Evolutionary conservation across 129 eudicot species (phyloP).

Genomic region (Chrysanthemum seticuspe): DNA sequence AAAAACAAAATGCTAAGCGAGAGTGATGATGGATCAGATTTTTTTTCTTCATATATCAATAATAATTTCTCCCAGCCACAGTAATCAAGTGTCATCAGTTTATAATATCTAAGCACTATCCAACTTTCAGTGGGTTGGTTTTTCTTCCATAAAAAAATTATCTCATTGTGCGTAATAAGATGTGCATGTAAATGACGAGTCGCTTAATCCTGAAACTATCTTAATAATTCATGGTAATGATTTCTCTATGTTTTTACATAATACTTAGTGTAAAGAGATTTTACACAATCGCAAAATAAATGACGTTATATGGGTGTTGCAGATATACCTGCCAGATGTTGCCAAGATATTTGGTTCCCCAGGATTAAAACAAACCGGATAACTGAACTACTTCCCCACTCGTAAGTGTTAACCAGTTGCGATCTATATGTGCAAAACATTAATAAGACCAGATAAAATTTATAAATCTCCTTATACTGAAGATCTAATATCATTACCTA

Average conservation of each 20-base stretch:
- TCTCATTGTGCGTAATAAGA: not conserved
- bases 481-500: conserved; percentile 44
- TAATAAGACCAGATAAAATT: not conserved
- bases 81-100: not conserved
- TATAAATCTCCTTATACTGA: not conserved
- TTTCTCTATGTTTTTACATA: too few species aligned
- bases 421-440: conserved; percentile 48
- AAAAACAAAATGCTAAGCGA: too few species aligned
- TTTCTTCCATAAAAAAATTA: not conserved
- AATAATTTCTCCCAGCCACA: not conserved
- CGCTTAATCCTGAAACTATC: not conserved
- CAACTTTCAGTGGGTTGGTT: not conserved
- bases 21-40: too few species aligned
- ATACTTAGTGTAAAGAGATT: too few species aligned
- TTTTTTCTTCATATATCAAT: too few species aligned
- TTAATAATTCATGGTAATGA: not conserved
- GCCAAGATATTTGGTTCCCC: too few species aligned
- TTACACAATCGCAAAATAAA: too few species aligned
- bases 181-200: not conserved
- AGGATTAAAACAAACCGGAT: too few species aligned
- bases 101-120: not conserved
- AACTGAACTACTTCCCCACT: conserved; percentile 51
- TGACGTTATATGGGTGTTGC: too few species aligned
- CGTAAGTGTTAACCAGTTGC: conserved; percentile 77
- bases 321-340: too few species aligned